A percentile compares a stretch with the other conserved stretches of the same genome.
These are phyloP conservation scores for Wickerhamiella cacticola DNA, from an alignment of 805 yeast genomes.

Conservation along the genomic window DNA sequence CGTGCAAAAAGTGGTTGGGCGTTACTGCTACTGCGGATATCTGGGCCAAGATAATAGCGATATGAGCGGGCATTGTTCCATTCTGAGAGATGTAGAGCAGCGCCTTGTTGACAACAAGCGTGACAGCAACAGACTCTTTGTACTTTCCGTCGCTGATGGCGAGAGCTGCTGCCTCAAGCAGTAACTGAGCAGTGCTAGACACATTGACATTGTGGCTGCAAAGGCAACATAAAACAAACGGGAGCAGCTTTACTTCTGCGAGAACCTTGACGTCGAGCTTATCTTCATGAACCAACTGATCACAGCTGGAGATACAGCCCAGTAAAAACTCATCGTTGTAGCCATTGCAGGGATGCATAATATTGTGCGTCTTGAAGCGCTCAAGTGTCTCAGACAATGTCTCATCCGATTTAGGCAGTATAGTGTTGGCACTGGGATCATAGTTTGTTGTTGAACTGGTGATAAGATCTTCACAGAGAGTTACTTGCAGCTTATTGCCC, in stretches of 20 bases:
- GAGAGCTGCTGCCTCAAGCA: slow-evolving; percentile 35
- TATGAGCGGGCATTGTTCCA: slow-evolving; percentile 33
- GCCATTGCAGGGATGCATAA: slow-evolving; percentile 11
- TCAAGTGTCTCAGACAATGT: slow-evolving; percentile 3
- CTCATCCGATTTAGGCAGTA: not conserved
- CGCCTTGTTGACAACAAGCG: slow-evolving; percentile 18
- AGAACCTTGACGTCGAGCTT: slow-evolving; percentile 44
- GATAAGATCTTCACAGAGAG: slow-evolving; percentile 20
- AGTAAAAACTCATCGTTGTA: slow-evolving; percentile 64
- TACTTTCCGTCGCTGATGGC: slow-evolving; percentile 24
- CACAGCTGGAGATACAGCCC: slow-evolving; percentile 31
- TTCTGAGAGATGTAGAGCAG: slow-evolving; percentile 6
- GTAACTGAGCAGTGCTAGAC: slow-evolving; percentile 33
- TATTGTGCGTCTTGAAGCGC: slow-evolving; percentile 11
- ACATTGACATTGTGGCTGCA: slow-evolving; percentile 23
- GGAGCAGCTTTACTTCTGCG: slow-evolving; percentile 45
- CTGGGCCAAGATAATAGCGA: slow-evolving; percentile 45
- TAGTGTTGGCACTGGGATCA: slow-evolving; percentile 22
- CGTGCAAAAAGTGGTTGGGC: slow-evolving; percentile 68
- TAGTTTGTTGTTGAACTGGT: slow-evolving; percentile 16
- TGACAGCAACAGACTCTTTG: slow-evolving; percentile 20
- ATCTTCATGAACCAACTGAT: slow-evolving; percentile 22
- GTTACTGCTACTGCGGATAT: slow-evolving; percentile 46
- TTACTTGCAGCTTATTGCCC: slow-evolving; percentile 15
- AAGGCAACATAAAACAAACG: slow-evolving; percentile 33